Base-by-base conservation (phyloP, 2,329 filamentous ascomycete species). In the Fusarium cyanostomum region DNA sequence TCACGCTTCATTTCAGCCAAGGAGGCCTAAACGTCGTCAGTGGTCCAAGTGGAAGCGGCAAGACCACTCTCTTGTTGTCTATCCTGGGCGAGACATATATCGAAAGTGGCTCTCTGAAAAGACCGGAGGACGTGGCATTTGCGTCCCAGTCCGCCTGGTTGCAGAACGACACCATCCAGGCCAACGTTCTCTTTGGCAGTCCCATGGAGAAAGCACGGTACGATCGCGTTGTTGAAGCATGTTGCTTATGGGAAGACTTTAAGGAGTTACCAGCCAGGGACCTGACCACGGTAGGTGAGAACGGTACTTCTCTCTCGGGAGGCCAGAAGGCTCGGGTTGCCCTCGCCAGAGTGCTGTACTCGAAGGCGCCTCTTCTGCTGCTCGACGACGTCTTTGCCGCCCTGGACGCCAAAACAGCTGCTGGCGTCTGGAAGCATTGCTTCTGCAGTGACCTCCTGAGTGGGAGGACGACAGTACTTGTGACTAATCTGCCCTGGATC, bases 301-400 rank as follows among this genome's bases (percentile, higher is more conserved):
- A 82, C 50, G 84, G 84, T 0, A 80, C 83, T 7, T 83, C 83
- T 4, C 72, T 87, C 8, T 86, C 83, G 0, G 84, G 84, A 18
- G 84, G 84, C 0, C 84, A 86, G 61, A 84, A 84, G 62, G 83
- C 83, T 27, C 79, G 84, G 7, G 82, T 87, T 31, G 83, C 84
- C 11, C 71, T 87, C 30, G 85, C 85, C 2, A 78, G 85, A 54
- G 82, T 84, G 7, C 70, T 88, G 2, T 88, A 87, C 70, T 86
- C 84, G 2, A 82, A 81, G 51, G 80, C 85, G 0, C 77, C 82
- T 2, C 75, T 86, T 3, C 74, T 87, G 18, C 74, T 88, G 1
- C 79, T 88, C 1, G 85, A 88, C 60, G 85, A 88, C 56, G 79
- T 87, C 3, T 85, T 88, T 62, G 84, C 85, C 1, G 85, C 85